Percentiles rank a stretch among this genome's conserved stretches.
Conservation (phyloP, 257 asterid genomes). For the Datura wrightii region DNA sequence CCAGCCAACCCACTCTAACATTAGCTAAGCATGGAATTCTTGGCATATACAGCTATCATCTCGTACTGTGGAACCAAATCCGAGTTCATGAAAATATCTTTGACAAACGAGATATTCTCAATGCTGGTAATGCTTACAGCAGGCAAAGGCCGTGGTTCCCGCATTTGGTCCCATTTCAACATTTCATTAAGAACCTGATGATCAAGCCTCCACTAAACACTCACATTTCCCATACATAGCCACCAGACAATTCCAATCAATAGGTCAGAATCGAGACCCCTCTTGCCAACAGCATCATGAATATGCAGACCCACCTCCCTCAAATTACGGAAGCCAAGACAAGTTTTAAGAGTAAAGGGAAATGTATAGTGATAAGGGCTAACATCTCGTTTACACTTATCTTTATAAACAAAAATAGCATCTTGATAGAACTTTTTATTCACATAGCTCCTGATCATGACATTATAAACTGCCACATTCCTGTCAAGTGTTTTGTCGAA, state of each 20-base stretch:
- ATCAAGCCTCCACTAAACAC: constrained; percentile 52
- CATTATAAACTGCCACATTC: constrained; percentile 64
- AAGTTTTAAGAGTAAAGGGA: constrained; percentile 79
- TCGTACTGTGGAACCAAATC: constrained; percentile 79
- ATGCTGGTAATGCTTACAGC: constrained; percentile 58
- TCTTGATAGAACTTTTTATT: constrained; percentile 58
- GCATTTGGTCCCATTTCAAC: constrained; percentile 66
- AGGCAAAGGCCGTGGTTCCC: constrained; percentile 81
- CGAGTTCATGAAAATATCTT: constrained; percentile 64
- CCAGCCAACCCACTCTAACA: neutral
- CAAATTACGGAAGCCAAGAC: constrained; percentile 58
- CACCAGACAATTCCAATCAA: constrained; percentile 77
- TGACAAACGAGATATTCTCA: constrained; percentile 66
- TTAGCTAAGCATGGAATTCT: constrained; percentile 62
- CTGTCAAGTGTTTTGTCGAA: constrained; percentile 66
- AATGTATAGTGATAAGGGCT: constrained; percentile 76
- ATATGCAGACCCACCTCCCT: constrained; percentile 60
- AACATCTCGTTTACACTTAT: constrained; percentile 48
- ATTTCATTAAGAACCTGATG: constrained; percentile 67
- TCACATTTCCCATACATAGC: constrained; percentile 91
- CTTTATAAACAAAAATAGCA: constrained; percentile 63
- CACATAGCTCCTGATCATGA: constrained; percentile 84
- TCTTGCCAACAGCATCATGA: constrained; percentile 62
- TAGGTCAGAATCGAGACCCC: constrained; percentile 62
- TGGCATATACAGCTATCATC: constrained; percentile 71